Base-by-base conservation (phyloP, 2,329 filamentous ascomycete genomes). In the Botrytis pseudocinerea region DNA sequence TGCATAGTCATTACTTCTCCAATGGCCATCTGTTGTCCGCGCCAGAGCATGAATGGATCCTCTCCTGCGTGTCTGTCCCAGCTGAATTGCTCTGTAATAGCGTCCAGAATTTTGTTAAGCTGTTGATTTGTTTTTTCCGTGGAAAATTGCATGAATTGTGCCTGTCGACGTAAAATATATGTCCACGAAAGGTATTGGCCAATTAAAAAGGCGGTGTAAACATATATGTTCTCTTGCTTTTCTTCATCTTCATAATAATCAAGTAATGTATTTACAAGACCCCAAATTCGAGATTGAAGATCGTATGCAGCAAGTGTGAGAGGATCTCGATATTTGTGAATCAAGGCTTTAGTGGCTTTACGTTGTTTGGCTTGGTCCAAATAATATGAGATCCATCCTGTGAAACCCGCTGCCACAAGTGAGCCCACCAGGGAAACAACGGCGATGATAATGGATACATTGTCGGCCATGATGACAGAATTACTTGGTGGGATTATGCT, bases 1-100 rank as follows among this genome's bases (percentile, higher is more conserved):
- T 75, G 46, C 51, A 75, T 25, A 28, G 77, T 78, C 77, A 78
- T 78, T 62, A 75, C 63, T 62, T 78, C 77, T 38, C 77, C 77
- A 4, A 78, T 78, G 10, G 77, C 77, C 77, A 78, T 78, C 63
- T 78, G 77, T 40, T 78, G 77, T 44, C 77, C 77, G 42, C 76
- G 73, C 77, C 77, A 78, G 40, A 78, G 75, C 77, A 78, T 78
- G n/a, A 78, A 78, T 20, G 77, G 73, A n/a, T 73, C 65, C 25
- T 78, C 77, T 14, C 73, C 77, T 20, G 28, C 20, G 12, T 70
- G 51, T 35, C 32, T 68, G 32, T 75, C 74, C 16, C 69, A 51
- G 25, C 72, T 73, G 54, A 78, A 76, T 28, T 76, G 70, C 9
- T 74, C 42, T 2, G 76, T 77, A 62, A 78, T 75, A 16, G 64